Base-by-base conservation (phyloP, 306 rosid genomes). In the Rubus idaeus region DNA sequence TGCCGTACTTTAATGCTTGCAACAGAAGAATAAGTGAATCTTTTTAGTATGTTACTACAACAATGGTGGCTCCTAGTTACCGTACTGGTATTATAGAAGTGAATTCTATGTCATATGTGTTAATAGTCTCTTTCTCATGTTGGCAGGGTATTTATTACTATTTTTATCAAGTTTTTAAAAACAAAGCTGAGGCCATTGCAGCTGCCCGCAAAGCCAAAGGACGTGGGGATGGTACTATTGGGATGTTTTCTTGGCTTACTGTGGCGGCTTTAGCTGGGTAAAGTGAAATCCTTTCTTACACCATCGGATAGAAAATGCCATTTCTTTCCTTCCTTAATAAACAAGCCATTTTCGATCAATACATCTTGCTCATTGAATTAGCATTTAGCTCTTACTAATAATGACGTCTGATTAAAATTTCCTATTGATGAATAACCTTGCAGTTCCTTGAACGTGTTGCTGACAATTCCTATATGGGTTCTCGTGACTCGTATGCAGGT, bases 401-500 rank as follows among this genome's bases (percentile, higher is more conserved):
- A 42, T 77, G 42, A 66, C 53, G 50, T 41, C 44, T 41, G 65
- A 18, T 23, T 52, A 37, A 56, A 72, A 16, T 49, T 81, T 26
- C 71, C 45, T 47, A 46, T 16, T 21, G 11, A 21, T 80, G 14
- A 75, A 41, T 73, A 49, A 26, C 79, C 68, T 75, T 92, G 86
- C 93, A 92, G 97, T 85, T 87, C 90, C 83, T 80, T 92, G 85
- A 92, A 92, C 55, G 97, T 92, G 10, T 71, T 92, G 86, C 57
- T 87, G 23, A 92, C 97, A 78, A 87, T 44, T 75, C 97, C 97
- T 76, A 84, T 92, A 60, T 92, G 97, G 97, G 97, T 92, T 80
- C 85, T 92, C 16, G 97, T 92, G 81, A 92, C 97, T 77, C 96
- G 97, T 47, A 92, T 92, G 97, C 97, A 92, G 97, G 97, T 89